These are phyloP conservation scores for Thelephora aurantiotincta DNA, from an alignment of 768 basidiomycete genomes.

Conservation along the genomic window DNA sequence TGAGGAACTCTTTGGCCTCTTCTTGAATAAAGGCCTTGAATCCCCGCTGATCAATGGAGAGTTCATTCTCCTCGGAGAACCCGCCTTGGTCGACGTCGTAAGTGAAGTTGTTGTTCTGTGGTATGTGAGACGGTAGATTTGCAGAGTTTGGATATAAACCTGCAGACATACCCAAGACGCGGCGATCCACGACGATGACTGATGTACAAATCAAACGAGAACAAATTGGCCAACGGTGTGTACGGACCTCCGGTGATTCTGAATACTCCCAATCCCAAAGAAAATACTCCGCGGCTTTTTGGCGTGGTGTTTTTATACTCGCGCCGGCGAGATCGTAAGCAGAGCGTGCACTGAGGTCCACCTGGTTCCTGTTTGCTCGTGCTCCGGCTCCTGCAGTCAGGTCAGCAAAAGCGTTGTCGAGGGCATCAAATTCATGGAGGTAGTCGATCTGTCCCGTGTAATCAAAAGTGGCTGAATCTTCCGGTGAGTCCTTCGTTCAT, in stretches of 20 bases:
- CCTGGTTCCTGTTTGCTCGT: too few species aligned
- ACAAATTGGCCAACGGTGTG: not conserved
- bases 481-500: not conserved
- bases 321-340: slow-evolving; percentile 39
- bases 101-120: slow-evolving; percentile 60
- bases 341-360: slow-evolving; percentile 38
- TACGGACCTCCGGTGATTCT: too few species aligned
- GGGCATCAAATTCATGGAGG: slow-evolving; percentile 26
- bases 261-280: too few species aligned
- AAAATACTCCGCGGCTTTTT: slow-evolving; percentile 43
- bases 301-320: slow-evolving; percentile 29
- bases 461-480: not conserved
- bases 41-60: slow-evolving; percentile 48
- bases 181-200: slow-evolving; percentile 48
- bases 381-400: too few species aligned
- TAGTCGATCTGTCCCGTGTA: slow-evolving; percentile 34
- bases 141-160: slow-evolving; percentile 11
- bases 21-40: slow-evolving; percentile 41
- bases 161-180: slow-evolving; percentile 37
- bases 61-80: slow-evolving; percentile 37
- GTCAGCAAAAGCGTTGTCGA: slow-evolving; percentile 24
- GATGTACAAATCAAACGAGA: slow-evolving; percentile 30
- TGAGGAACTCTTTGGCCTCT: slow-evolving; percentile 43
- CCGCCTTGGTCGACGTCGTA: slow-evolving; percentile 35
- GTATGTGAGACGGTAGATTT: too few species aligned